These are phyloP conservation scores for Agaricus subrufescens DNA, from an alignment of 768 basidiomycete genomes.

Conservation along the genomic window DNA sequence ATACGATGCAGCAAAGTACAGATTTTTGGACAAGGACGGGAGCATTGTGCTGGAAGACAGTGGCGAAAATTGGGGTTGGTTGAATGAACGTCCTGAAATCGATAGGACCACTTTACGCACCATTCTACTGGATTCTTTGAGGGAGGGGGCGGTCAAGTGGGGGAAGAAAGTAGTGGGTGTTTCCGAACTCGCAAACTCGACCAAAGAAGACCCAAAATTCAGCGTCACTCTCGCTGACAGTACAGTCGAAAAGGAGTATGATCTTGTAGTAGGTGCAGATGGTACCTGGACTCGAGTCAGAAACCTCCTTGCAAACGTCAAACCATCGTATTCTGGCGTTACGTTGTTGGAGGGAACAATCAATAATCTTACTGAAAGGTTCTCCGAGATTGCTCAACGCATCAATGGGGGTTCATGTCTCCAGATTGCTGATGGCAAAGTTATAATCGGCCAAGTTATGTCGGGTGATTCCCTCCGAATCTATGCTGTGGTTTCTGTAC, in stretches of 20 bases:
- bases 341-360: slow-evolving; percentile 15
- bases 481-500: slow-evolving; percentile 6
- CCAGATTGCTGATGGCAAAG: slow-evolving; percentile 18
- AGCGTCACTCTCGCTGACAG: slow-evolving; percentile 11
- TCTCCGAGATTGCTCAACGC: slow-evolving; percentile 18
- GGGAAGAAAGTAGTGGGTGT: slow-evolving; percentile 15
- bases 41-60: slow-evolving; percentile 6
- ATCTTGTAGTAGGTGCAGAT: slow-evolving; percentile 23
- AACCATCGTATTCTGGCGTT: slow-evolving; percentile 29
- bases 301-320: slow-evolving; percentile 21
- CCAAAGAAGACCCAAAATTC: slow-evolving; percentile 10
- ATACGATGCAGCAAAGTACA: slow-evolving; percentile 13
- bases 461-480: slow-evolving; percentile 10
- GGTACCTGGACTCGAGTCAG: slow-evolving; percentile 37
- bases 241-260: slow-evolving; percentile 11
- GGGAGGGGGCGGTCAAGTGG: slow-evolving; percentile 17
- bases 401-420: slow-evolving; percentile 26
- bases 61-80: not conserved
- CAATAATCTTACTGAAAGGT: slow-evolving; percentile 5
- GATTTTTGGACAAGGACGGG: slow-evolving; percentile 14
- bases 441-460: slow-evolving; percentile 27
- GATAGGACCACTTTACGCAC: slow-evolving; percentile 19
- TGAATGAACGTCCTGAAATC: slow-evolving; percentile 20
- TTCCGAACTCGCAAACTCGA: not conserved
- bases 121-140: slow-evolving; percentile 21